phyloP scores from a whole-genome alignment of 345 rosid species.

The Orychophragmus violaceus region DNA sequence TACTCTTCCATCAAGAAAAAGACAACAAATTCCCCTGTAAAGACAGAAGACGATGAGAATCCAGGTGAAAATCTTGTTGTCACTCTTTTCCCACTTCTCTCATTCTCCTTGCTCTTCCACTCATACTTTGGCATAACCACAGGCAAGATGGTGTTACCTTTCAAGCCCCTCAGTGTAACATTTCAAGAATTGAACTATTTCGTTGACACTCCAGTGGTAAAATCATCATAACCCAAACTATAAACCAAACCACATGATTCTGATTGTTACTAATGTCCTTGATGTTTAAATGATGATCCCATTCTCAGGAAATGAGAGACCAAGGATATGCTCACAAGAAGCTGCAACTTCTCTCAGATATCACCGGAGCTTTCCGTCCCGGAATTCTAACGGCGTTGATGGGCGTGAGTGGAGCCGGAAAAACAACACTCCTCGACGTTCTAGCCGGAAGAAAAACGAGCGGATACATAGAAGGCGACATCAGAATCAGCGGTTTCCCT shows the following conservation, averaged over 20 bases:
- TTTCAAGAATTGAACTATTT: slow-evolving; percentile 60
- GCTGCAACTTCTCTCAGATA: slow-evolving; percentile 53
- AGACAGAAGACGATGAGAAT: not conserved
- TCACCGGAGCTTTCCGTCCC: slow-evolving; percentile 77
- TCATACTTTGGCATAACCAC: not conserved
- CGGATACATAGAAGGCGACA: slow-evolving; percentile 63
- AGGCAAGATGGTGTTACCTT: slow-evolving; percentile 61
- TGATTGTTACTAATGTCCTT: no score
- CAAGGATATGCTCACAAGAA: slow-evolving; percentile 55
- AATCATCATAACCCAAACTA: slow-evolving; percentile 6
- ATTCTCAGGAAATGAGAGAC: slow-evolving; percentile 64
- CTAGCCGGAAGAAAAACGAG: slow-evolving; percentile 56
- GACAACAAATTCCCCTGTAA: no score
- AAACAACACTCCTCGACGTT: slow-evolving; percentile 83
- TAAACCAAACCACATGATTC: not conserved
- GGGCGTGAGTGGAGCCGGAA: slow-evolving; percentile 87
- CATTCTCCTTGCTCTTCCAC: not conserved
- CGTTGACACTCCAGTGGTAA: slow-evolving; percentile 80
- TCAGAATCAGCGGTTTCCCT: slow-evolving; percentile 64
- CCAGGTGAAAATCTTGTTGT: not conserved
- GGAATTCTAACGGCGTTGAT: slow-evolving; percentile 70
- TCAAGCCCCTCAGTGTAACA: slow-evolving; percentile 67
- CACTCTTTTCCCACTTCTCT: not conserved
- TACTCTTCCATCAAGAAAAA: no score
- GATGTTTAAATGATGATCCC: not conserved